Evolutionary conservation across 164 flowering plant genomes (phyloP), one percentile per base, ranked within the genome.

Genomic region (Brasenia schreberi): DNA sequence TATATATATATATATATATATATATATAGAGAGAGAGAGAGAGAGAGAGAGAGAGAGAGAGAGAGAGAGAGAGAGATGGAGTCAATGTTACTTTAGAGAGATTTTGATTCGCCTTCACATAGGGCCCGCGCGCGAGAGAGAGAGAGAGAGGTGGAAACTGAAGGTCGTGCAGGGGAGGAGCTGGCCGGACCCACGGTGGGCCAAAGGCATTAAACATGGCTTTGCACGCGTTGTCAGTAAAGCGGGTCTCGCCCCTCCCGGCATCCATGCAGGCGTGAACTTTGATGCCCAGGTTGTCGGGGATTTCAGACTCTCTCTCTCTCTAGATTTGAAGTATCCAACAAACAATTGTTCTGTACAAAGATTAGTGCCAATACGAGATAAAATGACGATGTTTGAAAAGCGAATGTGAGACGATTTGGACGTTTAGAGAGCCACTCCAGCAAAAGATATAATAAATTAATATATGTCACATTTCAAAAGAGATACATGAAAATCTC

Each of bases 211-310:
- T 78, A 77, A 77, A 59, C 64, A 67, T 77, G 80, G 83, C 81
- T 71, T 78, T 67, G 84, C 87, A 83, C 84, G 87, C 87, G 83
- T 70, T 76, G 82, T 79, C 84, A 83, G 82, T 69, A 12, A 33
- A 17, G 16, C 18, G 79, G 84, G 81, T 12, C 82, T 79, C 78
- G 65, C 68, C n/a, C 10, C 61, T 75, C 74, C 75, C 77, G 76
- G 10, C 56, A 49, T 14, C 56, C 56, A 49, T 49, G 56, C 56
- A 49, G 56, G 77, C 73, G 77, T 78, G 75, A 71, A 74, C 66
- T 66, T 77, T 74, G 61, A 74, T 71, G 79, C 67, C 72, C 76
- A 67, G 65, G 58, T 65, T 74, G 73, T 70, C 73, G 76, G 72
- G 62, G 66, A 62, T 69, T 69, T 19, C 44, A 43, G 39, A 56